Percentiles rank a stretch among this genome's conserved stretches.
Evolutionary conservation across 164 flowering plant genomes (phyloP).

Genomic region (Nymphaea colorata): DNA sequence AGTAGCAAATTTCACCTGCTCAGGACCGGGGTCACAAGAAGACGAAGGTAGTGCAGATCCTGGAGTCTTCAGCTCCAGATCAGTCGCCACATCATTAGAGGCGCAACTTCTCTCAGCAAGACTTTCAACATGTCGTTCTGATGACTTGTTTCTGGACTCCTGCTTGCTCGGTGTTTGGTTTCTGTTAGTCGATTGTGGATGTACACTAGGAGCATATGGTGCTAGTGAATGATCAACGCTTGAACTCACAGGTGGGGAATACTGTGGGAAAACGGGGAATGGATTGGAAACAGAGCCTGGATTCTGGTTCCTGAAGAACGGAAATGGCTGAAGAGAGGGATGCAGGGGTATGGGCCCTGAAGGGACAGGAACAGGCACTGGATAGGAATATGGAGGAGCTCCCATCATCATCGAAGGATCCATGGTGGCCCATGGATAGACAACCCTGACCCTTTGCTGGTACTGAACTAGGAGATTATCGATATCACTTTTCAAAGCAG

Average conservation of each 20-base stretch:
- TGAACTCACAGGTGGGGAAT: constrained; percentile 34
- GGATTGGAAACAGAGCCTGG: constrained; percentile 31
- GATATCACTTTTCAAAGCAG: constrained; percentile 63
- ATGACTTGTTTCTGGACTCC: constrained; percentile 36
- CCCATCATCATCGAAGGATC: constrained; percentile 68
- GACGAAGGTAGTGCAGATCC: constrained; percentile 31
- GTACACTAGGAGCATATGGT: constrained; percentile 24
- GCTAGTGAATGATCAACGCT: constrained; percentile 40
- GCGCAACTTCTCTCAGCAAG: constrained; percentile 28
- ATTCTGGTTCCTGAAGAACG: constrained; percentile 40
- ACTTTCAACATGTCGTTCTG: constrained; percentile 23
- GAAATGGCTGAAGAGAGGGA: constrained; percentile 74
- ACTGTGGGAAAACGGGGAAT: constrained; percentile 45
- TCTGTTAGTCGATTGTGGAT: constrained; percentile 24
- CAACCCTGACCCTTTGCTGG: constrained; percentile 62
- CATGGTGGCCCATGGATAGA: constrained; percentile 68
- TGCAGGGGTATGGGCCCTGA: constrained; percentile 68
- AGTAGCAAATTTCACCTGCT: constrained; percentile 25
- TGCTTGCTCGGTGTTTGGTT: constrained; percentile 43
- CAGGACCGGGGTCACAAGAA: constrained; percentile 6
- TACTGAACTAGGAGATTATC: constrained; percentile 66
- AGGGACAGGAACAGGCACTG: constrained; percentile 61
- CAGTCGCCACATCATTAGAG: constrained; percentile 60
- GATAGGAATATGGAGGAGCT: constrained; percentile 60
- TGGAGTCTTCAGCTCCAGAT: constrained; percentile 65